Percentiles rank a stretch among this genome's conserved stretches.
phyloP scores from a whole-genome alignment of 768 basidiomycete genomes.

The Mycena latifolia region DNA sequence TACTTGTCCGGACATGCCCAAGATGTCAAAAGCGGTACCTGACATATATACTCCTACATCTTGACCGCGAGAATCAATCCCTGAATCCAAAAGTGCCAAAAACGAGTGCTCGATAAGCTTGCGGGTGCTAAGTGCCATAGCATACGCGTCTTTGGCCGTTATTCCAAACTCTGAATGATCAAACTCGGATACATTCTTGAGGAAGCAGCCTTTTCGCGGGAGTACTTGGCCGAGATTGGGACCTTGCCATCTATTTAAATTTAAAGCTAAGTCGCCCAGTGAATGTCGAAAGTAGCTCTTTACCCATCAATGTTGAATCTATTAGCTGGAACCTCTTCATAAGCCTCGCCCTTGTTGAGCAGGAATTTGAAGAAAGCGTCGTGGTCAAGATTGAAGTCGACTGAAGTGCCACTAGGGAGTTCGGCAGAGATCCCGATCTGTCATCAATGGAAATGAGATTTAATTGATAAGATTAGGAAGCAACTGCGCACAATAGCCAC shows the following conservation, averaged over 20 bases:
- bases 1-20: too few relatives aligned
- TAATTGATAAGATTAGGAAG: too few relatives aligned
- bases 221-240: conserved; percentile 33
- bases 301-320: conserved; percentile 46
- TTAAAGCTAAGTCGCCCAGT: not conserved
- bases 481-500: too few relatives aligned
- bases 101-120: conserved; percentile 54
- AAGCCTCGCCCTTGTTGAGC: conserved; percentile 41
- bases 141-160: conserved; percentile 47
- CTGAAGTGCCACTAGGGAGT: not conserved
- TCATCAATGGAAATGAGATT: too few relatives aligned
- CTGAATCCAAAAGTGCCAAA: conserved; percentile 59
- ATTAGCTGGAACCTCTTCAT: conserved; percentile 41
- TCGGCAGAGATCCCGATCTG: conserved; percentile 2
- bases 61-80: conserved; percentile 57
- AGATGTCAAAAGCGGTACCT: conserved; percentile 42
- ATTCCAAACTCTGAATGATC: conserved; percentile 58
- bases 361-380: conserved; percentile 22
- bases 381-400: not conserved
- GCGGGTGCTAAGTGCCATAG: conserved; percentile 50
- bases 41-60: conserved; percentile 58
- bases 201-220: conserved; percentile 36
- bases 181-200: conserved; percentile 51
- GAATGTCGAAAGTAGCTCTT: not conserved
- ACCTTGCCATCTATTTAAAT: conserved; percentile 37